Conservation (phyloP, 2,329 filamentous ascomycete species). For the Juglanconis juglandina region DNA sequence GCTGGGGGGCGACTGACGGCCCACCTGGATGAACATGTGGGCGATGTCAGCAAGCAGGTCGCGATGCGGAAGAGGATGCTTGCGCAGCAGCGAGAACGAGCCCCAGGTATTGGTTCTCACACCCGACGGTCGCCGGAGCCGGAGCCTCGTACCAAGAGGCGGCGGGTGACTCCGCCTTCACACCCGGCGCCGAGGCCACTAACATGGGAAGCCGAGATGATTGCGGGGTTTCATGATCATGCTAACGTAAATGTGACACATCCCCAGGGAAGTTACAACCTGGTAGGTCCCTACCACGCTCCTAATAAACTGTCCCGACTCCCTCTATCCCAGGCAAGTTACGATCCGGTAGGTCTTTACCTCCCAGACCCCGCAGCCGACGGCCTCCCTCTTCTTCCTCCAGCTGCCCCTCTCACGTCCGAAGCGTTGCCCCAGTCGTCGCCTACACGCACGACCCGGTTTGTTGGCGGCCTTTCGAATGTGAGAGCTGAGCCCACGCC, state of each 20-base stretch:
- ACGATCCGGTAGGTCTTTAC: not conserved
- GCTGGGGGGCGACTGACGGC: not conserved
- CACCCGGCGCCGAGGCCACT: not conserved
- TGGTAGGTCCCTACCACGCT: not conserved
- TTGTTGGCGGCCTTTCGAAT: no score
- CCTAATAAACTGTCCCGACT: no score
- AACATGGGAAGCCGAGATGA: not conserved
- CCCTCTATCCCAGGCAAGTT: no score
- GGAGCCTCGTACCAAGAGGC: not conserved
- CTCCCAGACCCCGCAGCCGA: not conserved
- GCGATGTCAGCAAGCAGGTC: conserved; percentile 1
- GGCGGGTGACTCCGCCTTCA: not conserved
- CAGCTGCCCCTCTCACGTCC: no score
- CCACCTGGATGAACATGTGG: conserved; percentile 1
- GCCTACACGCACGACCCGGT: no score
- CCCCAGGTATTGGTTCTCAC: not conserved
- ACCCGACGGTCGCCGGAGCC: not conserved
- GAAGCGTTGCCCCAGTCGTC: no score
- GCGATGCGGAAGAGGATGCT: not conserved
- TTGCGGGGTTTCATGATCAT: not conserved
- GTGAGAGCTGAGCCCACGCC: no score
- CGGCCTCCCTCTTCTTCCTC: no score
- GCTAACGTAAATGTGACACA: not conserved
- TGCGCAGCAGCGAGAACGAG: not conserved
- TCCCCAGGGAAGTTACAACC: not conserved